phyloP scores from a whole-genome alignment of 2,329 filamentous ascomycete species.

The Xenoacremonium recifei region DNA sequence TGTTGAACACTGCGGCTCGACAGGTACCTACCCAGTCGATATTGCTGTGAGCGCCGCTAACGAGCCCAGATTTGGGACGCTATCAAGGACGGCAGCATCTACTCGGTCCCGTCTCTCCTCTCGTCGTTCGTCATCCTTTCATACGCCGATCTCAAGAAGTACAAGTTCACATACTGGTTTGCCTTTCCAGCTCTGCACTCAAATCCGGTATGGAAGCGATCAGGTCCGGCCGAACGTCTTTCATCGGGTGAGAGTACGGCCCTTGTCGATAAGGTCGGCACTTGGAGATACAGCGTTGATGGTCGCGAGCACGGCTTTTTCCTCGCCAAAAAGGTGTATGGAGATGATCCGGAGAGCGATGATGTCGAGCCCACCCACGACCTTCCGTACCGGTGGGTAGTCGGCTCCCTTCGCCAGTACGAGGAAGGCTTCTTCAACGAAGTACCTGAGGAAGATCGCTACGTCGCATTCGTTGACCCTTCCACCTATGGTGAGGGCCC shows the following conservation, averaged over 20 bases:
- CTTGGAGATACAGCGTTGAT: constrained; percentile 83
- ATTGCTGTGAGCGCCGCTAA: constrained; percentile 12
- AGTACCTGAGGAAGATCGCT: constrained; percentile 70
- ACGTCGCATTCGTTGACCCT: constrained; percentile 85
- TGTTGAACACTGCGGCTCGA: constrained; percentile 75
- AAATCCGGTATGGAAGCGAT: constrained; percentile 75
- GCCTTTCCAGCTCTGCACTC: constrained; percentile 93
- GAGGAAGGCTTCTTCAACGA: constrained; percentile 85
- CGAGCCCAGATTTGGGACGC: constrained; percentile 86
- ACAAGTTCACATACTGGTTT: constrained; percentile 98
- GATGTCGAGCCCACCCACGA: constrained; percentile 44
- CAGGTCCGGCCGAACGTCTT: constrained; percentile 54
- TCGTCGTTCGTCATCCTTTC: constrained; percentile 87
- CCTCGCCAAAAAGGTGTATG: constrained; percentile 73
- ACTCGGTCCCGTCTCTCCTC: constrained; percentile 87
- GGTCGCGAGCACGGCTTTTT: constrained; percentile 91
- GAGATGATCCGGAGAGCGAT: constrained; percentile 43
- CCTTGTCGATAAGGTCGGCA: constrained; percentile 79
- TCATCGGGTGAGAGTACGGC: constrained; percentile 69
- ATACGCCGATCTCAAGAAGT: constrained; percentile 95
- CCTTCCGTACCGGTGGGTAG: constrained; percentile 71
- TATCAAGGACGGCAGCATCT: constrained; percentile 94
- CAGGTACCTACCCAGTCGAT: constrained; percentile 54
- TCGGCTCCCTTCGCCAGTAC: constrained; percentile 73
- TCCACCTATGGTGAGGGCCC: constrained; percentile 87